These are phyloP conservation scores for Rosa multiflora DNA, from an alignment of 306 rosid species.

Conservation along the genomic window DNA sequence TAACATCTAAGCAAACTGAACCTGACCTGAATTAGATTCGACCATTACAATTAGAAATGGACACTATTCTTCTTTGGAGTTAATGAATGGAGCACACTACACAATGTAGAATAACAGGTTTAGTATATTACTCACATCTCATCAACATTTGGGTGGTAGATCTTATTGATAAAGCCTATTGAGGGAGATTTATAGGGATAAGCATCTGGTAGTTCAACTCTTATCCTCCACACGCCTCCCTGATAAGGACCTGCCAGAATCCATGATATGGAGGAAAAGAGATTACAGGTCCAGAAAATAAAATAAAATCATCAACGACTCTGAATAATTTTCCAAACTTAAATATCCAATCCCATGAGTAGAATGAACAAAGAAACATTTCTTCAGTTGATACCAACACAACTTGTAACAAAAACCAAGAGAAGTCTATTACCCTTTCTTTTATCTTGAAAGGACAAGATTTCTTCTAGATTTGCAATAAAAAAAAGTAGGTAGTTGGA, in stretches of 20 bases:
- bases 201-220: slow-evolving; percentile 91
- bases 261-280: slow-evolving; percentile 33
- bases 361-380: slow-evolving; percentile 27
- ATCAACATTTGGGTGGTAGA: slow-evolving; percentile 98
- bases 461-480: slow-evolving; percentile 21
- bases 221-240: slow-evolving; percentile 85
- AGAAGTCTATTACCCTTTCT: background rate
- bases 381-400: background rate
- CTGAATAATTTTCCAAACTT: background rate
- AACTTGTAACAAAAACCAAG: slow-evolving; percentile 9
- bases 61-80: slow-evolving; percentile 5
- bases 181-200: slow-evolving; percentile 98
- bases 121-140: slow-evolving; percentile 64
- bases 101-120: background rate
- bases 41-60: slow-evolving; percentile 13
- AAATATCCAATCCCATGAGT: slow-evolving; percentile 27
- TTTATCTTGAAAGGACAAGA: background rate
- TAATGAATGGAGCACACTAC: slow-evolving; percentile 7
- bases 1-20: slow-evolving; percentile 93
- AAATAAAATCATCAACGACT: background rate
- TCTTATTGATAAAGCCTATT: slow-evolving; percentile 86
- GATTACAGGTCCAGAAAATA: slow-evolving; percentile 1
- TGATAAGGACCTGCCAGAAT: slow-evolving; percentile 71
- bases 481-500: slow-evolving; percentile 10
- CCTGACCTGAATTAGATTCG: slow-evolving; percentile 66